Evolutionary conservation across 345 rosid genomes (phyloP).

Genomic region (Citrus mangshanensis): DNA sequence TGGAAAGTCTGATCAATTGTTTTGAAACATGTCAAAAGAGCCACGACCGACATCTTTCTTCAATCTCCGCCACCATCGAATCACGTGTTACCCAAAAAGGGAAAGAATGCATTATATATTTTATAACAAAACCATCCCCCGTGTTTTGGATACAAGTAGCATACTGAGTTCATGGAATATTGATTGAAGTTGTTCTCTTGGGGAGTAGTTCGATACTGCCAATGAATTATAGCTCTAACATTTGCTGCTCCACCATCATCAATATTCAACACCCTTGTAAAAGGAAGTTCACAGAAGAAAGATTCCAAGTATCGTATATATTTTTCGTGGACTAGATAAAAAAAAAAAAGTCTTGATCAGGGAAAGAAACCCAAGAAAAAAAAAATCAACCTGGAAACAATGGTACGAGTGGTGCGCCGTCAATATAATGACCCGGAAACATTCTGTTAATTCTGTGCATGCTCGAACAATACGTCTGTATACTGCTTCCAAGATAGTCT

Average conservation of each 20-base stretch:
- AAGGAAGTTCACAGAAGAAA: neutral
- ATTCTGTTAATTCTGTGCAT: constrained; percentile 44
- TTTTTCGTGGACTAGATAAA: too few species aligned
- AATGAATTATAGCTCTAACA: constrained; percentile 86
- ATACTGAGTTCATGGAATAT: constrained; percentile 57
- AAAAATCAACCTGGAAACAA: constrained; percentile 70
- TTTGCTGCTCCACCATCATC: constrained; percentile 91
- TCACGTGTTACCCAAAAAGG: too few species aligned
- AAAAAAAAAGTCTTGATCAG: neutral
- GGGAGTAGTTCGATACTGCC: constrained; percentile 87
- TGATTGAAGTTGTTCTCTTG: constrained; percentile 22
- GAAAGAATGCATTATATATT: too few species aligned
- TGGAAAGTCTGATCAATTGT: too few species aligned
- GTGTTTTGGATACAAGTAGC: constrained; percentile 52
- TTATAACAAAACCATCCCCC: constrained; percentile 17
- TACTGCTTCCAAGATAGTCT: constrained; percentile 64
- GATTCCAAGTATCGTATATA: neutral
- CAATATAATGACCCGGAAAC: constrained; percentile 47
- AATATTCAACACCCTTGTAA: constrained; percentile 53
- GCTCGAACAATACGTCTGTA: constrained; percentile 72
- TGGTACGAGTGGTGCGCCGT: constrained; percentile 74
- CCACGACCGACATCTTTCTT: too few species aligned
- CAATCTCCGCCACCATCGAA: too few species aligned
- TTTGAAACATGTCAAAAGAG: too few species aligned
- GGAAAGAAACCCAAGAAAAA: neutral